Evolutionary conservation across 2,329 filamentous ascomycete genomes (phyloP).

Genomic region (Phoma herbarum): DNA sequence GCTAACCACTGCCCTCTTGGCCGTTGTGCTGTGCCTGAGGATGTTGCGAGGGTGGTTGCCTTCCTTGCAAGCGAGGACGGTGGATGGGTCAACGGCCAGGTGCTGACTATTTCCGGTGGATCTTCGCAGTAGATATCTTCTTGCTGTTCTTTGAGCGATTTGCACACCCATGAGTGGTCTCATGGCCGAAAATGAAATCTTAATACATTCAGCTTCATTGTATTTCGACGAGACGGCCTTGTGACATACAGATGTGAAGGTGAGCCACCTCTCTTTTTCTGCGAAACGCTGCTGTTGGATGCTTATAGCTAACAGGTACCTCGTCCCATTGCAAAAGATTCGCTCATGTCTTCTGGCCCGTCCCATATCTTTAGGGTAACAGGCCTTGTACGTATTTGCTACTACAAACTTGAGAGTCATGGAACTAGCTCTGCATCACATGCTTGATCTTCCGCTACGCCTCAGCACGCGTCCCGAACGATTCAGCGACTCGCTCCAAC

Average conservation of each 20-base stretch:
- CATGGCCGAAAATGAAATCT: not conserved
- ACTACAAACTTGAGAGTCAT: too few species aligned
- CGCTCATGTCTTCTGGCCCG: not conserved
- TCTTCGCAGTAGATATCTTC: slow-evolving; percentile 48
- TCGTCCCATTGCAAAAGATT: not conserved
- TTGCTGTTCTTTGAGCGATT: slow-evolving; percentile 4
- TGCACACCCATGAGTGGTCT: not conserved
- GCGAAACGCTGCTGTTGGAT: too few species aligned
- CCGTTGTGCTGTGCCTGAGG: slow-evolving; percentile 59
- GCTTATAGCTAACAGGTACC: not conserved
- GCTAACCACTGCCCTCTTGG: slow-evolving; percentile 60
- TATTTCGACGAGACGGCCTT: not conserved
- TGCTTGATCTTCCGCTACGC: too few species aligned
- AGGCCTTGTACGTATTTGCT: too few species aligned
- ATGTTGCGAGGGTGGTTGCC: slow-evolving; percentile 54
- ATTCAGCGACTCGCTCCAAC: slow-evolving; percentile 23
- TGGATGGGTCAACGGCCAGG: slow-evolving; percentile 54
- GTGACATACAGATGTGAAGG: not conserved
- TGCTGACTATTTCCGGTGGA: slow-evolving; percentile 53
- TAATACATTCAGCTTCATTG: not conserved
- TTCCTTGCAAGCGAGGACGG: slow-evolving; percentile 53
- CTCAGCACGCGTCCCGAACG: too few species aligned
- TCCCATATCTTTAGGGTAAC: not conserved
- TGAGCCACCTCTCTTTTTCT: not conserved
- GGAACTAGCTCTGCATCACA: too few species aligned